Evolutionary conservation across 345 rosid genomes (phyloP), one percentile per base, ranked within the genome.

Genomic region (Clarkia xantiana): DNA sequence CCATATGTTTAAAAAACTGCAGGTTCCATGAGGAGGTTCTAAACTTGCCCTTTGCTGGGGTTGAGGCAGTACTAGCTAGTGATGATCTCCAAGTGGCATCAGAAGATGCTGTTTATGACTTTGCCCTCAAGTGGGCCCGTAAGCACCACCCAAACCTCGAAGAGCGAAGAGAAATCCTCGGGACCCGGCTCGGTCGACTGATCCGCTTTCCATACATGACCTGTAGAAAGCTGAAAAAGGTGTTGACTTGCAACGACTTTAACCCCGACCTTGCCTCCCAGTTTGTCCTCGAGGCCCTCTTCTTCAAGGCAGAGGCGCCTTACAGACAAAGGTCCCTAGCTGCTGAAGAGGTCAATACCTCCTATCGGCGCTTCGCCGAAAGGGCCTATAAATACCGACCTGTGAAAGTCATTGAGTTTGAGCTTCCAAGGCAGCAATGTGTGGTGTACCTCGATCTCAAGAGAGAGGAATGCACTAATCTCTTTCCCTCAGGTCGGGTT

Each of bases 201-300:
- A 72, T 85, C 49, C 94, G 86, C 62, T 90, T 82, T 62, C 86
- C 95, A 51, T 72, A 64, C 70, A 82, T 85, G 94, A 75, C 84
- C 15, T 75, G 80, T 55, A 60, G 70, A 41, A 82, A 76, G 60
- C 75, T 90, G 62, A 80, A 64, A 80, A 74, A 79, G 60, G 79
- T 82, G 25, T 69, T 82, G 59, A 59, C 62, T 58, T 78, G 94
- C 70, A 69, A 66, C 34, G 95, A 89, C 50, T 77, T 89, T 46
- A 71, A 66, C 40, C 71, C 74, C 6, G 79, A 71, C 43, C 53
- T 74, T 38, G 74, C 82, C 51, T 70, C 80, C 17, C 66, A 69
- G 54, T 72, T 80, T 55, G 94, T 85, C 51, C 76, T 77, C 0
- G 84, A 79, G 60, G 82, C 95, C 53, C 83, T 89, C 51, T 80